These are phyloP conservation scores for Blastobotrys raffinosifermentans DNA, from an alignment of 1,139 yeast genomes.

Conservation along the genomic window DNA sequence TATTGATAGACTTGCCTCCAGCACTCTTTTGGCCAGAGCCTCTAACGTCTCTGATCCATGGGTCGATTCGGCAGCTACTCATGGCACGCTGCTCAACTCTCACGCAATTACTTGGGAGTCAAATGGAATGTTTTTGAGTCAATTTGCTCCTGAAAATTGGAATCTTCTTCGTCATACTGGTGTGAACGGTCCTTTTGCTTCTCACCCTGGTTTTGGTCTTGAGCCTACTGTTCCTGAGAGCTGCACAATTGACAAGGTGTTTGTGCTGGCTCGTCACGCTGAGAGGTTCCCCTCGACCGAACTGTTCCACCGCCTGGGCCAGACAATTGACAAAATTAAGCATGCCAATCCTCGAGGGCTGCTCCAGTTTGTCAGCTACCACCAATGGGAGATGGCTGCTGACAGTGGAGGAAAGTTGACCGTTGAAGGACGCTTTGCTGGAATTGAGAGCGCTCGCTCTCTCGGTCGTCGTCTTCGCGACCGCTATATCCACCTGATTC, in stretches of 20 bases:
- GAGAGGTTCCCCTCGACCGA: constrained; percentile 15
- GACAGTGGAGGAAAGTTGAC: constrained; percentile 11
- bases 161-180: constrained; percentile 6
- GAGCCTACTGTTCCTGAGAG: constrained; percentile 19
- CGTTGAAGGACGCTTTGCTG: constrained; percentile 11
- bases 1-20: neutral
- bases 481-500: constrained; percentile 8
- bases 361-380: constrained; percentile 11
- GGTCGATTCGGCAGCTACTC: too few species aligned
- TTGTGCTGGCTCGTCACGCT: constrained; percentile 13
- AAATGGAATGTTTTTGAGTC: neutral
- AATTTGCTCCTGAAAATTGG: constrained; percentile 2
- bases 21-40: neutral
- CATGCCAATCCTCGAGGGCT: constrained; percentile 5
- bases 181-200: constrained; percentile 22
- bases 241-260: constrained; percentile 13
- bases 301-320: neutral
- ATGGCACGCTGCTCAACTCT: too few species aligned
- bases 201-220: constrained; percentile 42
- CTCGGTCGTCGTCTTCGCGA: constrained; percentile 6
- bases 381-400: constrained; percentile 7
- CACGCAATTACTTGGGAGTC: neutral
- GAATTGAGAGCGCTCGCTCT: constrained; percentile 9
- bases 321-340: constrained; percentile 11
- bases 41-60: neutral